Percentiles rank a stretch among this genome's conserved stretches.
phyloP scores from a whole-genome alignment of 352 stramenopile species.

The Pythium biforme region DNA sequence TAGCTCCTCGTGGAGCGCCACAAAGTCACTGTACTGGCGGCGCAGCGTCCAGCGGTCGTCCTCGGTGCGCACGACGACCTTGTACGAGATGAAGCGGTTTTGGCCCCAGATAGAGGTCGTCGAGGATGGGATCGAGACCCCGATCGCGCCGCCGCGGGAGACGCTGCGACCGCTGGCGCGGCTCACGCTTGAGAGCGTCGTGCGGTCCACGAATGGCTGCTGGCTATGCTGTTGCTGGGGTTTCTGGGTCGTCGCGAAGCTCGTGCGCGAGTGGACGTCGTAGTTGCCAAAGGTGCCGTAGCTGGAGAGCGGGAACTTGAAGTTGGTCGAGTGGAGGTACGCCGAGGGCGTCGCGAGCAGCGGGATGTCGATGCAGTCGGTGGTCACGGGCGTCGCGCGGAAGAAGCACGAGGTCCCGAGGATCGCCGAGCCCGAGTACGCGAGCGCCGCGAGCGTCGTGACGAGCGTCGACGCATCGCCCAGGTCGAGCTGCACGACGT shows the following conservation, averaged over 20 bases:
- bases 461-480: slow-evolving; percentile 9
- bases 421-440: slow-evolving; percentile 42
- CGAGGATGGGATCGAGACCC: slow-evolving; percentile 61
- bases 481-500: slow-evolving; percentile 22
- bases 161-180: slow-evolving; percentile 22
- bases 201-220: neutral
- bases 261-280: slow-evolving; percentile 20
- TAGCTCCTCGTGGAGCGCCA: slow-evolving; percentile 54
- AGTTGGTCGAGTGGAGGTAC: slow-evolving; percentile 48
- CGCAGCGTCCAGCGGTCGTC: slow-evolving; percentile 68
- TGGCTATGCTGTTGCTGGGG: neutral
- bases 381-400: slow-evolving; percentile 44
- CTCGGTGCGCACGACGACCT: slow-evolving; percentile 70
- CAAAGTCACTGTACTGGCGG: slow-evolving; percentile 69
- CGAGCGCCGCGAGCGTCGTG: slow-evolving; percentile 31
- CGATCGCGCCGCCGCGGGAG: slow-evolving; percentile 32
- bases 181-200: slow-evolving; percentile 10
- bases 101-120: slow-evolving; percentile 73
- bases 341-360: slow-evolving; percentile 56
- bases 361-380: slow-evolving; percentile 48
- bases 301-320: slow-evolving; percentile 37
- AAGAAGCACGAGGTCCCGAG: slow-evolving; percentile 56
- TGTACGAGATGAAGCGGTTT: slow-evolving; percentile 70
- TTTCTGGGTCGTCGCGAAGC: neutral
- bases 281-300: slow-evolving; percentile 64